Base-by-base conservation (phyloP, 805 yeast genomes). In the Schwanniomyces occidentalis region DNA sequence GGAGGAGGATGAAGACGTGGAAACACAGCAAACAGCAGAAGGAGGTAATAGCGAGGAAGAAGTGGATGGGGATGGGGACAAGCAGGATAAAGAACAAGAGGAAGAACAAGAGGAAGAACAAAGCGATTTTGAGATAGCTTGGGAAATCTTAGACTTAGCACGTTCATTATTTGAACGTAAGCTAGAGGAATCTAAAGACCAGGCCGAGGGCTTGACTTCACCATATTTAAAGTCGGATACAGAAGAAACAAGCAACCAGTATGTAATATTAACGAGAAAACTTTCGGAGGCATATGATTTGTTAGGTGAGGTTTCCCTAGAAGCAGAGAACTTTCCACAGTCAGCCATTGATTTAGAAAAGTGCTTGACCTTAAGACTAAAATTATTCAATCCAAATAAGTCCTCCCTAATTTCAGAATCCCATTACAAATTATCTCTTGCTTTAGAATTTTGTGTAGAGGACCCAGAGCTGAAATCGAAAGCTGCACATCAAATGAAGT, bases 291-390 rank as follows among this genome's bases (percentile, higher is more conserved):
- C 82, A 1, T 84, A 80, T 54, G 90, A 85, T 51, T 59, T 90
- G 8, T 67, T 89, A 12, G 98, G 98, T 20, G 97, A 91, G 54
- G 84, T 90, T 7, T 82, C 95, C 0, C 67, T 90, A 27, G 99
- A 91, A 53, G 77, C 93, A 2, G 97, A 91, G 49, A 86, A 87
- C 58, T 89, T 89, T 57, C 61, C 68, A 10, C 95, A 87, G 56
- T 86, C 96, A 0, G 75, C 82, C 0, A 63, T 64, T 13, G 96
- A 90, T 56, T 77, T 88, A 38, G 63, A 69, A 30, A 61, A 74
- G 13, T 69, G 87, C 25, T 67, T 85, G 21, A 61, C 73, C 18
- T 59, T 82, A 27, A 73, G 85, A 54, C 51, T 63, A 32, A 61
- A 75, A 37, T 52, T 85, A 8, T 81, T 70, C 48, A 53, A 54